These are phyloP conservation scores for Turritis glabra DNA, from an alignment of 345 rosid species.

Conservation along the genomic window DNA sequence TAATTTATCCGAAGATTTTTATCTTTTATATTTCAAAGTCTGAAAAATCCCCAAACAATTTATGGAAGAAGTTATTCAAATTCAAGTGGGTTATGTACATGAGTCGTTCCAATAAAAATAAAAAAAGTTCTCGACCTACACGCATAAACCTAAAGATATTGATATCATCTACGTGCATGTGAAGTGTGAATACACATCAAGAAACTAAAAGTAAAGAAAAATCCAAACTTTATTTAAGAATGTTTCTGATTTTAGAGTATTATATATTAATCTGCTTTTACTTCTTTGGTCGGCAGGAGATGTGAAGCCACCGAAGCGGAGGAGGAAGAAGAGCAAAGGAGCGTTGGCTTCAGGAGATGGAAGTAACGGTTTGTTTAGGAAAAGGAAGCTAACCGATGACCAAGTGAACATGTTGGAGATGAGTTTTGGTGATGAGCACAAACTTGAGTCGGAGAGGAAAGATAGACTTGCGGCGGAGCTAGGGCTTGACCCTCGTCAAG, in stretches of 20 bases:
- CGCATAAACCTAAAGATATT: slow-evolving; percentile 5
- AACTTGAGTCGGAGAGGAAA: slow-evolving; percentile 87
- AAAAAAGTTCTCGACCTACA: slow-evolving; percentile 9
- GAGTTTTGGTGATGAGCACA: slow-evolving; percentile 72
- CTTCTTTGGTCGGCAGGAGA: slow-evolving; percentile 39
- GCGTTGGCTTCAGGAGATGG: slow-evolving; percentile 25
- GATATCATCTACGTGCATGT: slow-evolving; percentile 23
- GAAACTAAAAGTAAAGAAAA: neutral
- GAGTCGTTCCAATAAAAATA: slow-evolving; percentile 1
- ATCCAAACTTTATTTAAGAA: neutral
- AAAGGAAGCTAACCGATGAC: slow-evolving; percentile 69
- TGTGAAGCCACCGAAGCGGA: slow-evolving; percentile 45
- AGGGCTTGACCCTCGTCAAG: slow-evolving; percentile 93
- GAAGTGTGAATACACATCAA: slow-evolving; percentile 15
- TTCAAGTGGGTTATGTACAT: slow-evolving; percentile 14
- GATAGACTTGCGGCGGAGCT: slow-evolving; percentile 74
- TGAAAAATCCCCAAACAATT: neutral
- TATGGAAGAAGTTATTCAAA: slow-evolving; percentile 5
- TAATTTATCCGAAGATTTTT: neutral
- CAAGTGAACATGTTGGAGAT: slow-evolving; percentile 71
- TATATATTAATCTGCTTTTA: neutral
- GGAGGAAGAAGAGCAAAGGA: slow-evolving; percentile 62
- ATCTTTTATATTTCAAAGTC: neutral
- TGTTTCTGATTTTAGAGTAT: neutral
- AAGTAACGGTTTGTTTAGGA: slow-evolving; percentile 41